Percentiles rank a stretch among this genome's conserved stretches.
phyloP scores from a whole-genome alignment of 441 rosid species.

The Erodium chrysanthum region DNA sequence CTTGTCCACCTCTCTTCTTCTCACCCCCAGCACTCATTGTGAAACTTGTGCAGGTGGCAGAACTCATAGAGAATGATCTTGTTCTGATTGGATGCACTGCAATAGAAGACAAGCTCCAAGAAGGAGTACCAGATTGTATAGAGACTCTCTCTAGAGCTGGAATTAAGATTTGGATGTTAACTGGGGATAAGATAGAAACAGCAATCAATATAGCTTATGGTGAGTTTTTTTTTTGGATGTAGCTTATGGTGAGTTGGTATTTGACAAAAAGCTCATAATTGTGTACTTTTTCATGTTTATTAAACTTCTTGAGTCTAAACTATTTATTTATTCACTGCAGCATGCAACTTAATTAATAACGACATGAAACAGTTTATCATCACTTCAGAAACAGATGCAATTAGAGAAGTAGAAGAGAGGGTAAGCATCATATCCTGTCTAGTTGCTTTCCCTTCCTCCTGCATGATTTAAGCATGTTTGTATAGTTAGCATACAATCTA shows the following conservation, averaged over 20 bases:
- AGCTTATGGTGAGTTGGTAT: constrained; percentile 44
- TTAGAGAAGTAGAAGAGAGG: constrained; percentile 83
- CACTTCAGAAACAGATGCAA: constrained; percentile 74
- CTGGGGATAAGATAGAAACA: constrained; percentile 99
- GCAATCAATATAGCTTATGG: constrained; percentile 91
- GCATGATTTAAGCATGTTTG: too few species aligned
- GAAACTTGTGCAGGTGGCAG: constrained; percentile 64
- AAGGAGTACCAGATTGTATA: constrained; percentile 95
- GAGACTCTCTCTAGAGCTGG: constrained; percentile 98
- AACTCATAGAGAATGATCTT: constrained; percentile 85
- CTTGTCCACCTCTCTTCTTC: too few species aligned
- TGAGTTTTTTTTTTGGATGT: constrained; percentile 66
- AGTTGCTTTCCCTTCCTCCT: not conserved
- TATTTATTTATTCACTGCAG: constrained; percentile 29
- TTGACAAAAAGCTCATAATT: not conserved
- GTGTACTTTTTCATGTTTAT: constrained; percentile 13
- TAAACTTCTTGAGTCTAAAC: constrained; percentile 17
- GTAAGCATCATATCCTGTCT: constrained; percentile 31
- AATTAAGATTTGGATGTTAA: constrained; percentile 95
- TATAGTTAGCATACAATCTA: constrained; percentile 2
- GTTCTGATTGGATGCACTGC: constrained; percentile 89
- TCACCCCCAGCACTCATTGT: constrained; percentile 6
- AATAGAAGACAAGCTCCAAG: constrained; percentile 99
- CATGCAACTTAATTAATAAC: constrained; percentile 77
- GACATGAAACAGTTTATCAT: constrained; percentile 69